These are phyloP conservation scores for Coemansia sp. DNA, from an alignment of 192 early-diverging fungal species.

Conservation along the genomic window DNA sequence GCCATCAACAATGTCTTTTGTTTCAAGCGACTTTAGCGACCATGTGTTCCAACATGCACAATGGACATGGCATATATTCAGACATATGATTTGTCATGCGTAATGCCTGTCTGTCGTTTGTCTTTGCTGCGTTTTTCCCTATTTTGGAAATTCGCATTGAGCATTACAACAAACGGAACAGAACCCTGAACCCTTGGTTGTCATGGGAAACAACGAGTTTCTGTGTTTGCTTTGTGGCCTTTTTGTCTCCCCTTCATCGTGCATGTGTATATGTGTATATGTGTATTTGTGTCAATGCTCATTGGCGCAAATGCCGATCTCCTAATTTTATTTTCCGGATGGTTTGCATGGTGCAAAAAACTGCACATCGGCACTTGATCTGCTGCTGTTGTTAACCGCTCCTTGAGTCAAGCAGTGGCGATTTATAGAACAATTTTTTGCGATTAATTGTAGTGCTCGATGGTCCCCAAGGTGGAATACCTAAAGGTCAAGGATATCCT, in stretches of 20 bases:
- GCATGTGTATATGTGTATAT: not conserved
- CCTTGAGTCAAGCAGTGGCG: not conserved
- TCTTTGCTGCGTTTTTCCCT: conserved; percentile 5
- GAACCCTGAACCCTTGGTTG: not conserved
- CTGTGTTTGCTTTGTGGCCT: not conserved
- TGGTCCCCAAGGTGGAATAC: conserved; percentile 89
- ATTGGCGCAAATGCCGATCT: not conserved
- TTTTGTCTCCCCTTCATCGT: not conserved
- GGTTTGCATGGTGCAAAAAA: not conserved
- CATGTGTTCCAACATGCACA: conserved; percentile 11
- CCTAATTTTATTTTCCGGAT: not conserved
- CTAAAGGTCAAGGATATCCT: conserved; percentile 70
- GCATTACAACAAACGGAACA: not conserved
- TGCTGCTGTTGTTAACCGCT: not conserved
- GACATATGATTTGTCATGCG: conserved; percentile 8
- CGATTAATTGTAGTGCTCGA: conserved; percentile 69
- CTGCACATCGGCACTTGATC: not conserved
- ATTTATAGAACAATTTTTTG: conserved; percentile 5
- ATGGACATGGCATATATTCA: conserved; percentile 8
- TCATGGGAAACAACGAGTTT: conserved; percentile 9
- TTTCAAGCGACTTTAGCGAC: not conserved
- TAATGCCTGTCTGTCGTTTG: not conserved
- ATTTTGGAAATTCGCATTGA: conserved; percentile 11
- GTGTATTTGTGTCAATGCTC: not conserved
- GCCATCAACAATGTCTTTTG: not conserved